A percentile compares a stretch with the other conserved stretches of the same genome.
Conservation (phyloP, 2,329 filamentous ascomycete genomes). For the Fusarium humuli region DNA sequence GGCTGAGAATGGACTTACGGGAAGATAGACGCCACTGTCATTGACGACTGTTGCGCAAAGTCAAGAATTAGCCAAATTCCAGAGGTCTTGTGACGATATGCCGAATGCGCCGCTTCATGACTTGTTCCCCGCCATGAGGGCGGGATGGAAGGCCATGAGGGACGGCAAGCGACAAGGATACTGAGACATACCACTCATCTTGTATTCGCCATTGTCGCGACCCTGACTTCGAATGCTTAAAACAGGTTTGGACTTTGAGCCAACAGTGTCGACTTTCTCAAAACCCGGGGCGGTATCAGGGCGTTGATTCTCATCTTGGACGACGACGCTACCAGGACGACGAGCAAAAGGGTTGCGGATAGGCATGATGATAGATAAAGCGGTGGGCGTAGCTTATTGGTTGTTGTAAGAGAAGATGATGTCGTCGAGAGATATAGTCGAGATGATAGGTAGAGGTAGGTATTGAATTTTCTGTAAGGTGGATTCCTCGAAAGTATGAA, state of each 20-base stretch:
- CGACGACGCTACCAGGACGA: slow-evolving; percentile 61
- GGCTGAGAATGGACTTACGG: slow-evolving; percentile 66
- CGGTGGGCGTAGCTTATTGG: slow-evolving; percentile 18
- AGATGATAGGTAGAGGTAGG: neutral
- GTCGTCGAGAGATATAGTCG: slow-evolving; percentile 4
- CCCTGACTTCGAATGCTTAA: slow-evolving; percentile 72
- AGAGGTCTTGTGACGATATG: slow-evolving; percentile 42
- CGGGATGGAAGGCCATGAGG: slow-evolving; percentile 19
- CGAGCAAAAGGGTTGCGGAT: slow-evolving; percentile 79
- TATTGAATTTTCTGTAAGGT: neutral
- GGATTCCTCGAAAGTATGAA: slow-evolving; percentile 1
- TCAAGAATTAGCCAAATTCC: slow-evolving; percentile 42
- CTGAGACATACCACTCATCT: slow-evolving; percentile 76
- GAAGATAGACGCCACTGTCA: slow-evolving; percentile 93
- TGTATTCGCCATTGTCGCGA: slow-evolving; percentile 77
- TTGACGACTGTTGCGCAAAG: slow-evolving; percentile 78
- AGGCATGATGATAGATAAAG: slow-evolving; percentile 63
- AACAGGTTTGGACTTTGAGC: slow-evolving; percentile 70
- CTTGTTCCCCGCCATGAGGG: slow-evolving; percentile 12
- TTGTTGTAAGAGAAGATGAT: slow-evolving; percentile 19
- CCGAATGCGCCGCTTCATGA: slow-evolving; percentile 34
- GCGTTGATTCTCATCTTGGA: slow-evolving; percentile 65
- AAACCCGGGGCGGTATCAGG: slow-evolving; percentile 62
- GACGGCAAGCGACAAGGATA: slow-evolving; percentile 18
- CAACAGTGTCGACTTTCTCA: slow-evolving; percentile 71